Percentiles rank a stretch among this genome's conserved stretches.
These are phyloP conservation scores for Trichoderma sp. DNA, from an alignment of 2,329 filamentous ascomycete species.

Conservation along the genomic window DNA sequence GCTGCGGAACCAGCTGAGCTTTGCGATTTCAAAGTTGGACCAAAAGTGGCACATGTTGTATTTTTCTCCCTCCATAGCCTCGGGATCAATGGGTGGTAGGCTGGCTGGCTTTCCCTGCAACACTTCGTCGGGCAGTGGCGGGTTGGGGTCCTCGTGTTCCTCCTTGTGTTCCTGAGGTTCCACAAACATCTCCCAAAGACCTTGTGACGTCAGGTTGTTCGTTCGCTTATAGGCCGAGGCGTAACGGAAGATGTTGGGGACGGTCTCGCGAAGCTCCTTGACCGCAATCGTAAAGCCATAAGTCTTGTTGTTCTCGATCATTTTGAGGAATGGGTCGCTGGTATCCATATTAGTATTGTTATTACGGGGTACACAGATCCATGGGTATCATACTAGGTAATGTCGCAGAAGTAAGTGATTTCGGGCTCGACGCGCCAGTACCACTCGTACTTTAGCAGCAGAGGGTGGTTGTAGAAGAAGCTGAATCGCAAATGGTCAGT, in stretches of 20 bases:
- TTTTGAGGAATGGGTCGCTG: constrained; percentile 91
- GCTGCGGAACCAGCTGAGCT: constrained; percentile 92
- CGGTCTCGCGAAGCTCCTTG: constrained; percentile 95
- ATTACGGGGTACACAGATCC: background rate
- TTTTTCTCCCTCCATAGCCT: constrained; percentile 93
- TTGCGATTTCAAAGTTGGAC: constrained; percentile 99
- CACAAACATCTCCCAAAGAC: constrained; percentile 98
- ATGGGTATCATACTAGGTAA: constrained; percentile 72
- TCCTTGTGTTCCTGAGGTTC: constrained; percentile 69
- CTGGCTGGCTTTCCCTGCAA: constrained; percentile 70
- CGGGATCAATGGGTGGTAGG: constrained; percentile 79
- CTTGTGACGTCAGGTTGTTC: constrained; percentile 86
- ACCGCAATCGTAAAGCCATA: constrained; percentile 99
- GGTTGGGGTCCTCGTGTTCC: constrained; percentile 60
- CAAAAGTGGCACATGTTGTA: constrained; percentile 99
- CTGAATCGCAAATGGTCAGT: constrained; percentile 36
- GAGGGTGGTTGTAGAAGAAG: constrained; percentile 95
- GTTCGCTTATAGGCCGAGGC: constrained; percentile 95
- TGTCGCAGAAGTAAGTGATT: constrained; percentile 99
- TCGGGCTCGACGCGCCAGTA: constrained; percentile 99
- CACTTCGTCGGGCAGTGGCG: constrained; percentile 75
- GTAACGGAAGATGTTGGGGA: constrained; percentile 98
- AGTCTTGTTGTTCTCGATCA: constrained; percentile 93
- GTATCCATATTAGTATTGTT: constrained; percentile 19
- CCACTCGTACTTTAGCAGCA: constrained; percentile 97